Evolutionary conservation across 352 stramenopile species (phyloP).

Genomic region (Pythium graminicola): DNA sequence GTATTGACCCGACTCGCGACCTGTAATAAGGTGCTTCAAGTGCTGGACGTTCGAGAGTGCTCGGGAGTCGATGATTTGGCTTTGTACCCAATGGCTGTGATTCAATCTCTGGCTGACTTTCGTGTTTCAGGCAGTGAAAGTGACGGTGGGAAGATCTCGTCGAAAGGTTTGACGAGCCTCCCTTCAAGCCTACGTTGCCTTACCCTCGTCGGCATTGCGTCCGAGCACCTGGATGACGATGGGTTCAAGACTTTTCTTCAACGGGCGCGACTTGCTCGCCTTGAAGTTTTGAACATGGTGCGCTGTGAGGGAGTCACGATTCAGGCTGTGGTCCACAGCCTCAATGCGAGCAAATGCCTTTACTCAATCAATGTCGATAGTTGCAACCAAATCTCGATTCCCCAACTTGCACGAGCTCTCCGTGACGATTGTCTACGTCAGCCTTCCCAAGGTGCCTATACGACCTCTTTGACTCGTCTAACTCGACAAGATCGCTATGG

Average conservation of each 20-base stretch:
- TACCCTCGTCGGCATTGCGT: constrained; percentile 25
- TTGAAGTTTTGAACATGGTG: constrained; percentile 45
- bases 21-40: constrained; percentile 40
- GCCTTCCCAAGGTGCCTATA: not conserved
- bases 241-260: constrained; percentile 26
- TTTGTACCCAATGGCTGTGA: constrained; percentile 54
- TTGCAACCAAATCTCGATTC: constrained; percentile 26
- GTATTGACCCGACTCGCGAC: constrained; percentile 48
- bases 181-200: constrained; percentile 34
- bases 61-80: constrained; percentile 45
- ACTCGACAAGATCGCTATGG: constrained; percentile 28
- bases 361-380: constrained; percentile 45
- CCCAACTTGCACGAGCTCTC: constrained; percentile 27
- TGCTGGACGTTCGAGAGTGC: constrained; percentile 57
- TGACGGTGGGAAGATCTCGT: constrained; percentile 28
- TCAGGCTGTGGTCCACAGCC: constrained; percentile 23
- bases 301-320: constrained; percentile 27
- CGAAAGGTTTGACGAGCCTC: constrained; percentile 38
- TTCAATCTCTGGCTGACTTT: constrained; percentile 47
- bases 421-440: constrained; percentile 10
- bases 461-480: not conserved
- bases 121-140: constrained; percentile 23
- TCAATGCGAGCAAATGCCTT: constrained; percentile 36
- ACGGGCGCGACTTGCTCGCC: constrained; percentile 15
- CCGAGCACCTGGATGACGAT: constrained; percentile 30